Evolutionary conservation across 1,139 yeast species (phyloP).

Genomic region (Suhomyces yuchorum): DNA sequence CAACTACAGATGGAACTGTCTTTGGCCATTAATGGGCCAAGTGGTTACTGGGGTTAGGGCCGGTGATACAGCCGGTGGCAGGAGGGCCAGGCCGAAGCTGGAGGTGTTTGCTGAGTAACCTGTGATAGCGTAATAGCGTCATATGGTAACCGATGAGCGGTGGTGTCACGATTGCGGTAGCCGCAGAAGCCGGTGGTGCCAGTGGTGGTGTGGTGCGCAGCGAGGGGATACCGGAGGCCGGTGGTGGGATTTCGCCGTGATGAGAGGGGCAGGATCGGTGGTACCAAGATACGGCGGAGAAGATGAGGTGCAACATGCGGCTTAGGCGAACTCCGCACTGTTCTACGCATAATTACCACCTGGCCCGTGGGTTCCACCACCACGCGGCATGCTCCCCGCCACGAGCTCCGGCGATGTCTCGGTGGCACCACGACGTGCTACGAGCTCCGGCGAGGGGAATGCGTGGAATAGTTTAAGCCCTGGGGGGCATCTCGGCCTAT

Average conservation of each 20-base stretch:
- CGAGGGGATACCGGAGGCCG: not conserved
- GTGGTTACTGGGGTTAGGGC: too few species aligned
- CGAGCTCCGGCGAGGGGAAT: too few species aligned
- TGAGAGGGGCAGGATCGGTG: not conserved
- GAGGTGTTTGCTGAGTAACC: too few species aligned
- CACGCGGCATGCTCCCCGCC: not conserved
- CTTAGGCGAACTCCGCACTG: not conserved
- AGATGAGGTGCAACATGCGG: not conserved
- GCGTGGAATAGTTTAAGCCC: not conserved
- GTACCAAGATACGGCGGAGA: not conserved
- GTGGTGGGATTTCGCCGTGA: not conserved
- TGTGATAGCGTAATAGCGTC: too few species aligned
- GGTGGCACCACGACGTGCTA: too few species aligned
- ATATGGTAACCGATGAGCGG: not conserved
- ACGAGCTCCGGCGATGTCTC: not conserved
- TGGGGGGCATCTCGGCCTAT: not conserved
- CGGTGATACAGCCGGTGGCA: too few species aligned
- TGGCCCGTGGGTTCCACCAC: not conserved
- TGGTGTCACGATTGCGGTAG: slow-evolving; percentile 2
- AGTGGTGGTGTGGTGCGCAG: not conserved
- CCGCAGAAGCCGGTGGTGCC: slow-evolving; percentile 3
- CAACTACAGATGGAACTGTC: too few species aligned
- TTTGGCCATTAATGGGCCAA: too few species aligned
- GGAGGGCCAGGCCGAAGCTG: too few species aligned
- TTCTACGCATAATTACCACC: not conserved